Conservation (phyloP, 1,139 yeast genomes). For the Pichia sp. region DNA sequence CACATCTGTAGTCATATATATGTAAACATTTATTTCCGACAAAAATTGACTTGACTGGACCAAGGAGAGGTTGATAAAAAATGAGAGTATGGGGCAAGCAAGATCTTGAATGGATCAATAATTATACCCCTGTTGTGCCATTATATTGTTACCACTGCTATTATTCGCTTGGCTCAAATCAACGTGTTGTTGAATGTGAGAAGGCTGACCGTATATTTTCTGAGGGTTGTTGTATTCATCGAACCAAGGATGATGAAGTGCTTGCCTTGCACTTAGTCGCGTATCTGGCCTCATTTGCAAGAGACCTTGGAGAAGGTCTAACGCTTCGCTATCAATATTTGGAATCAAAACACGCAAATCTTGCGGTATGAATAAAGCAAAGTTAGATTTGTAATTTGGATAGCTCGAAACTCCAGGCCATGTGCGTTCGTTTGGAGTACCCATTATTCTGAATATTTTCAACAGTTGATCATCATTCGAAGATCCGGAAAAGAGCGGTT, state of each 20-base stretch:
- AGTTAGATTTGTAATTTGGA: slow-evolving; percentile 80
- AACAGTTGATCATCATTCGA: slow-evolving; percentile 92
- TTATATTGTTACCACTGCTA: slow-evolving; percentile 18
- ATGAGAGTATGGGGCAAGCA: background rate
- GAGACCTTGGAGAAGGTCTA: slow-evolving; percentile 71
- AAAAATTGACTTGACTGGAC: background rate
- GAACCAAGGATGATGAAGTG: slow-evolving; percentile 94
- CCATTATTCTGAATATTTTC: slow-evolving; percentile 87
- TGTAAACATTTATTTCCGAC: background rate
- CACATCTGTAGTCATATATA: background rate
- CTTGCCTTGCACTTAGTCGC: slow-evolving; percentile 86
- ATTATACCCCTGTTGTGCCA: slow-evolving; percentile 15
- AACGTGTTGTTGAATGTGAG: slow-evolving; percentile 14
- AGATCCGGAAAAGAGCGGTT: slow-evolving; percentile 93
- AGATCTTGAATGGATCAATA: slow-evolving; percentile 1
- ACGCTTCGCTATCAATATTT: slow-evolving; percentile 71
- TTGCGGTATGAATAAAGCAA: slow-evolving; percentile 77
- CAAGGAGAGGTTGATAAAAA: background rate
- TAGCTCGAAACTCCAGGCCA: slow-evolving; percentile 92
- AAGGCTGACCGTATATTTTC: slow-evolving; percentile 15
- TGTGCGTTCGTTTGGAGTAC: slow-evolving; percentile 90
- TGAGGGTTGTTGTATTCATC: slow-evolving; percentile 56
- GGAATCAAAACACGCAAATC: slow-evolving; percentile 78
- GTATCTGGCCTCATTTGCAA: slow-evolving; percentile 91
- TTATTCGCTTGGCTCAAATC: slow-evolving; percentile 14